A percentile compares a stretch with the other conserved stretches of the same genome.
Evolutionary conservation across 2,329 filamentous ascomycete genomes (phyloP).

Genomic region (Pestalotiopsis sp.): DNA sequence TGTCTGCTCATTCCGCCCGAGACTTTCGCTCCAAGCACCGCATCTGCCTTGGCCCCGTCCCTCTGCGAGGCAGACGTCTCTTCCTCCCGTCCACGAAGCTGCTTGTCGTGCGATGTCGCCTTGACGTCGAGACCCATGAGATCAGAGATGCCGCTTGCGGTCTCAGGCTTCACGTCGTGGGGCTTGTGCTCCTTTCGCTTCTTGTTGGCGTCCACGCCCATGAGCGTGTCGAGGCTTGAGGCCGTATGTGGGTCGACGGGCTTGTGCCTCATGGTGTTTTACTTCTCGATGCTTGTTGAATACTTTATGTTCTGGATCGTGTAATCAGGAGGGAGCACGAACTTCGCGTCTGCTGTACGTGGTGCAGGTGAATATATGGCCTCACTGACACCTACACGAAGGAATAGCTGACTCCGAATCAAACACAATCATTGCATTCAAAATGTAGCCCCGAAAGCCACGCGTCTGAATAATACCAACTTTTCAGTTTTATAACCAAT

Average conservation of each 20-base stretch:
- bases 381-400: too few species aligned
- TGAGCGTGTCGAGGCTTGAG: background rate
- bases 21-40: background rate
- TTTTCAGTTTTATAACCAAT: background rate
- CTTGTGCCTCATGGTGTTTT: background rate
- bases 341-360: background rate
- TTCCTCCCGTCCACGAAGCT: background rate
- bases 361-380: too few species aligned
- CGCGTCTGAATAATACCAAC: background rate
- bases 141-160: background rate
- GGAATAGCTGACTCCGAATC: too few species aligned
- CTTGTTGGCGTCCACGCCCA: slow-evolving; percentile 2
- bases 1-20: background rate
- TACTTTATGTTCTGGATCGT: background rate
- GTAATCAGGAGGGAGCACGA: background rate
- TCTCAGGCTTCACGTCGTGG: background rate
- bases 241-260: background rate
- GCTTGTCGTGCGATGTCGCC: background rate
- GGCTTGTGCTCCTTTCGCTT: background rate
- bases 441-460: background rate
- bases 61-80: background rate
- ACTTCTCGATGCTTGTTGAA: background rate
- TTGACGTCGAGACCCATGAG: slow-evolving; percentile 2
- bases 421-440: too few species aligned
- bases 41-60: background rate